Percentiles rank a stretch among this genome's conserved stretches.
phyloP scores from a whole-genome alignment of 106 monocot genomes.

The Vanilla planifolia region DNA sequence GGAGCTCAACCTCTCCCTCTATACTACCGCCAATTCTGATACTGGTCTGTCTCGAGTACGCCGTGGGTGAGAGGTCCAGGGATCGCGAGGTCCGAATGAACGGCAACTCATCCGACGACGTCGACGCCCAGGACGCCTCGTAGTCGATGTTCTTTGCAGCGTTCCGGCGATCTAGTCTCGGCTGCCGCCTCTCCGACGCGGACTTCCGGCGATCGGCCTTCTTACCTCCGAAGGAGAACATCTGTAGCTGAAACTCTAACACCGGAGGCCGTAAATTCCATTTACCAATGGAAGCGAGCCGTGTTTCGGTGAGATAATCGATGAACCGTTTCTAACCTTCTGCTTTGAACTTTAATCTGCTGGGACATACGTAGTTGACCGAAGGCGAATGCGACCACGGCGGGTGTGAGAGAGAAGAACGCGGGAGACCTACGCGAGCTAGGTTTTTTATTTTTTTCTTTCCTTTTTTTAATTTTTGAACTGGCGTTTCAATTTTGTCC shows the following conservation, averaged over 20 bases:
- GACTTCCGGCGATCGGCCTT: not conserved
- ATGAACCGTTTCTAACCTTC: no score
- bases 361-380: no score
- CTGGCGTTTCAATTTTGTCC: no score
- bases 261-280: constrained; percentile 7
- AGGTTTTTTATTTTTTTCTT: no score
- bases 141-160: constrained; percentile 54
- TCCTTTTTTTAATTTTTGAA: no score
- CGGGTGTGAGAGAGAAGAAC: no score
- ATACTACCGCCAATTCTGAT: constrained; percentile 43
- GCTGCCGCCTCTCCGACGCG: constrained; percentile 6
- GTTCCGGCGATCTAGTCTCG: constrained; percentile 53
- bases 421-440: no score
- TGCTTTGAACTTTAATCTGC: no score
- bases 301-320: no score
- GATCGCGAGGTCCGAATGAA: constrained; percentile 19
- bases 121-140: constrained; percentile 3
- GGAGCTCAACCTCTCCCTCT: constrained; percentile 35
- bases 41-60: constrained; percentile 35
- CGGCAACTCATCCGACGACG: not conserved
- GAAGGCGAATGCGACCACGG: no score
- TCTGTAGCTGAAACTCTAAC: not conserved
- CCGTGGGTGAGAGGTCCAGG: constrained; percentile 13
- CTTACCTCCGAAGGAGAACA: constrained; percentile 1
- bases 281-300: no score